Conservation (phyloP, 176 grass and related monocot species). For the Otatea glauca region DNA sequence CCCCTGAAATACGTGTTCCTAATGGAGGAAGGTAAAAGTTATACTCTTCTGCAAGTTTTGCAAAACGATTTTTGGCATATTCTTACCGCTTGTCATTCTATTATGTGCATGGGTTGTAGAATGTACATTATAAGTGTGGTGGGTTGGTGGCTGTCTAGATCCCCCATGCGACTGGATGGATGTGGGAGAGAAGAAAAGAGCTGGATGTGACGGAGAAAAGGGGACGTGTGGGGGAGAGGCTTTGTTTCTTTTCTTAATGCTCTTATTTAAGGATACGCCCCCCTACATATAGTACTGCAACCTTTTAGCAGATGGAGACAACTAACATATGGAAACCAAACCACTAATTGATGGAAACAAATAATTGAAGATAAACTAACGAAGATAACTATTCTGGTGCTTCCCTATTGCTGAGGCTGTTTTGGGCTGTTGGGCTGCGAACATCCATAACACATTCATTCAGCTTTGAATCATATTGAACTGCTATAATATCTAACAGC, state of each 20-base stretch:
- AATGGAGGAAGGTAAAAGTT: not conserved
- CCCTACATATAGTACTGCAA: not conserved
- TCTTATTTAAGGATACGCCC: not conserved
- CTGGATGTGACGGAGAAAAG: not conserved
- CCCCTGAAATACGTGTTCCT: constrained; percentile 3
- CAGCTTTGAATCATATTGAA: constrained; percentile 10
- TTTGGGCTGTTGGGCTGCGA: not conserved
- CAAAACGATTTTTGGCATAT: not conserved
- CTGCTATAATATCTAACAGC: not conserved
- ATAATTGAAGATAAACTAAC: not conserved
- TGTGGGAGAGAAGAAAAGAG: not conserved
- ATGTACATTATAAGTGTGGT: not conserved
- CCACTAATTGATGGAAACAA: constrained; percentile 2
- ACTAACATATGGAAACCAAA: constrained; percentile 10
- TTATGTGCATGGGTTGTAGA: not conserved
- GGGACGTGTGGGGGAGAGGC: not conserved
- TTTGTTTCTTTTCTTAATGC: not conserved
- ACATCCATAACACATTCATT: not conserved
- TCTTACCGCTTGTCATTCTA: not conserved
- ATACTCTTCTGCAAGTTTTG: not conserved
- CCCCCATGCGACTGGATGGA: not conserved
- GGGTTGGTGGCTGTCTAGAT: not conserved
- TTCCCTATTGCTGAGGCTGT: not conserved
- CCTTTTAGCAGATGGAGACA: not conserved
- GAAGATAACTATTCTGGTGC: not conserved